phyloP scores from a whole-genome alignment of 2,329 filamentous ascomycete genomes.

The Aurifilum marmelostoma region DNA sequence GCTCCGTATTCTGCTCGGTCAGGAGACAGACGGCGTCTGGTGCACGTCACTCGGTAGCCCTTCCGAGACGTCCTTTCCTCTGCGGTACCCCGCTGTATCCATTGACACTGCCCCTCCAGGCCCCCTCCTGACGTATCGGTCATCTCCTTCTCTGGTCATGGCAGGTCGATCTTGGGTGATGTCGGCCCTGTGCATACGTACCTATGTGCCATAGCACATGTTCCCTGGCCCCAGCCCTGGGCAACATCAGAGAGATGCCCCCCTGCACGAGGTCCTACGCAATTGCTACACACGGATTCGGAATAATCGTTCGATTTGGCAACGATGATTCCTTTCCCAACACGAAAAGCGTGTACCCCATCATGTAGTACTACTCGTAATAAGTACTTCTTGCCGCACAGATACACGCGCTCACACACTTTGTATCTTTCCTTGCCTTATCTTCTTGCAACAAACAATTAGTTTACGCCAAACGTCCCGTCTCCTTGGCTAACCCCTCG shows the following conservation, averaged over 20 bases:
- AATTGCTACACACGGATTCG: neutral
- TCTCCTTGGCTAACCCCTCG: neutral
- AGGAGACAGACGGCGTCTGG: neutral
- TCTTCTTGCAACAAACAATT: neutral
- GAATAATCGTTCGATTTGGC: neutral
- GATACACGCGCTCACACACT: neutral
- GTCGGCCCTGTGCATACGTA: neutral
- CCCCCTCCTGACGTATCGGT: conserved; percentile 20
- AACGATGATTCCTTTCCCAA: neutral
- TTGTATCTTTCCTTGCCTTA: neutral
- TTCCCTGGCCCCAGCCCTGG: neutral
- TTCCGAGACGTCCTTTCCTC: conserved; percentile 9
- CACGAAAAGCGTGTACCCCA: neutral
- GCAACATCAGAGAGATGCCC: no score
- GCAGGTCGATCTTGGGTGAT: conserved; percentile 1
- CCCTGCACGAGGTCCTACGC: neutral
- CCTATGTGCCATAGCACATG: neutral
- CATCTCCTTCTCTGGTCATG: conserved; percentile 14
- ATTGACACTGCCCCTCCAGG: conserved; percentile 10
- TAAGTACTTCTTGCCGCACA: neutral
- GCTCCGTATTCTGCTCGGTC: conserved; percentile 6
- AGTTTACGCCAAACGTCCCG: conserved; percentile 4
- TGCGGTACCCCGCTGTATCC: conserved; percentile 8
- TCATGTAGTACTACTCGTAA: neutral
- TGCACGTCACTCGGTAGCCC: conserved; percentile 18